A percentile compares a stretch with the other conserved stretches of the same genome.
These are phyloP conservation scores for Kwoniella heveanensis DNA, from an alignment of 768 basidiomycete genomes.

Conservation along the genomic window DNA sequence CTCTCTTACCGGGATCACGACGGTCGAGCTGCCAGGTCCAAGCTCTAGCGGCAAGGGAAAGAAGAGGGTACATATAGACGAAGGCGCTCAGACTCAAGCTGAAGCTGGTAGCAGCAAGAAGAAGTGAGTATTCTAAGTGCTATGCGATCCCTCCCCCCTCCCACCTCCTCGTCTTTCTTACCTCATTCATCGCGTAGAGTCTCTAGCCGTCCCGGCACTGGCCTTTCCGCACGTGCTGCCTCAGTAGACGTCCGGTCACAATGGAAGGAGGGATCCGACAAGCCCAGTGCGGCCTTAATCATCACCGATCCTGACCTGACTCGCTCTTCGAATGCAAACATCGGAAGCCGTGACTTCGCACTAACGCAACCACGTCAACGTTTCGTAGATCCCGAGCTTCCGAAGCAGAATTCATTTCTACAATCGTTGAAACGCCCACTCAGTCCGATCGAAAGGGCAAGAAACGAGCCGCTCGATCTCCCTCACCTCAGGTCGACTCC, in stretches of 20 bases:
- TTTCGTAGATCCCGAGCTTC: slow-evolving; percentile 9
- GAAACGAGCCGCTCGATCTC: slow-evolving; percentile 79
- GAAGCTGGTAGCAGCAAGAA: slow-evolving; percentile 24
- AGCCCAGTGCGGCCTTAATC: not conserved
- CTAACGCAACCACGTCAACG: too few relatives aligned
- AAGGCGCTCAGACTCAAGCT: not conserved
- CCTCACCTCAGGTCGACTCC: slow-evolving; percentile 54
- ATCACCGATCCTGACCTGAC: not conserved
- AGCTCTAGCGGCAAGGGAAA: slow-evolving; percentile 31
- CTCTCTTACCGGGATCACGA: slow-evolving; percentile 13
- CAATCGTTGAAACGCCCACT: slow-evolving; percentile 1
- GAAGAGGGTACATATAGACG: slow-evolving; percentile 32
- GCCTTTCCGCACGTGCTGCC: not conserved
- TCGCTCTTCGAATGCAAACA: too few relatives aligned
- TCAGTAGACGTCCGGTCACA: not conserved
- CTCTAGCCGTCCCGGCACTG: not conserved
- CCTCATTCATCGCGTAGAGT: too few relatives aligned
- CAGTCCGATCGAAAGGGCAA: slow-evolving; percentile 69
- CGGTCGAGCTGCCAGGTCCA: slow-evolving; percentile 10
- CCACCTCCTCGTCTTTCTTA: too few relatives aligned
- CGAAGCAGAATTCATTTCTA: not conserved
- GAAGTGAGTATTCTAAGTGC: slow-evolving; percentile 20
- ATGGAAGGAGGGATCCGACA: slow-evolving; percentile 7
- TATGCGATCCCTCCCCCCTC: too few relatives aligned
- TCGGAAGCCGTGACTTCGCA: too few relatives aligned